Base-by-base conservation (phyloP, 306 rosid species). In the Prunus kanzakura region DNA sequence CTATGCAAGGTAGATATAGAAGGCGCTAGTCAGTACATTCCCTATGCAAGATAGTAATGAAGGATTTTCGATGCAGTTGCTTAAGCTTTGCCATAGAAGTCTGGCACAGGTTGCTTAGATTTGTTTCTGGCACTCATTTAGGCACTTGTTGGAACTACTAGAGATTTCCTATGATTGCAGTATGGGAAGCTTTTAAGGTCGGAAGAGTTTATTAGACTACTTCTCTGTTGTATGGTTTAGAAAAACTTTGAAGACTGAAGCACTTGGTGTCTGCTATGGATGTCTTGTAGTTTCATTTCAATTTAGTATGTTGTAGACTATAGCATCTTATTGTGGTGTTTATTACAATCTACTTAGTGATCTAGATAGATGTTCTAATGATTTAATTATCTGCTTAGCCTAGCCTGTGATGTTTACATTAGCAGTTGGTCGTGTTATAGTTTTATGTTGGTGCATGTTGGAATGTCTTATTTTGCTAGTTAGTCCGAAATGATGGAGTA, bases 1-100 rank as follows among this genome's bases (percentile, higher is more conserved):
- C 57, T 87, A 87, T 57, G 77, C 85, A 46, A 84, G 91, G 77
- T 87, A 87, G 91, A 82, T 73, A 64, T 74, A 81, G 75, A 78
- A 54, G 72, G 78, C 64, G 67, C 12, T 87, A 84, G 86, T 73
- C 76, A 50, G 77, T 55, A 58, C 60, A 22, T 69, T 7, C 82
- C 80, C 73, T 30, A 76, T 79, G 83, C 77, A 57, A 70, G 81
- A 49, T 87, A 87, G 90, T 79, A 78, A 72, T 73, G 85, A 82
- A 69, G 88, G 83, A 80, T 0, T 71, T 84, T 60, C 64, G 11
- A 79, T 55, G 87, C 78, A 58, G 62, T 74, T 78, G 83, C 90
- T 80, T 84, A 73, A 82, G 82, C 67, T 75, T 87, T 78, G 79
- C 84, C 76, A 54, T 84, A 84, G 86, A 82, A 78, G 82, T 75